Conservation (phyloP, 2,329 filamentous ascomycete species). For the Thyridium curvatum region DNA sequence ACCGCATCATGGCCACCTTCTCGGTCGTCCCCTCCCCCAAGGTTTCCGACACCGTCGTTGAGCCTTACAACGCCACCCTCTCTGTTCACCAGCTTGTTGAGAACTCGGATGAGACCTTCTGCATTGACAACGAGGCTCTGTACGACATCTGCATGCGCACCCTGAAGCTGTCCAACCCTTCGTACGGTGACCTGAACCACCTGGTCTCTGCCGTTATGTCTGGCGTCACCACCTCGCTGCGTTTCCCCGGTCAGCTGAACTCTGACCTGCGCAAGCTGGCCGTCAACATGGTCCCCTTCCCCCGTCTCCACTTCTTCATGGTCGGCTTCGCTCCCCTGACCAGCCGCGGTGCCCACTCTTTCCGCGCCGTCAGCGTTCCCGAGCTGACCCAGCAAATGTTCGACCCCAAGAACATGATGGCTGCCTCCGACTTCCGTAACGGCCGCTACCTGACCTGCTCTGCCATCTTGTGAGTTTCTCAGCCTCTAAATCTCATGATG, state of each 20-base stretch:
- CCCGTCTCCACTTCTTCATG: constrained; percentile 99
- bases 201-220: constrained; percentile 99
- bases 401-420: constrained; percentile 99
- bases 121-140: constrained; percentile 99
- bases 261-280: constrained; percentile 98
- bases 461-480: constrained; percentile 91
- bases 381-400: constrained; percentile 99
- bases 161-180: constrained; percentile 96
- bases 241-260: constrained; percentile 99
- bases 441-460: constrained; percentile 99
- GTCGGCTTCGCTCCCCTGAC: constrained; percentile 98
- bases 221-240: constrained; percentile 94
- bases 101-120: constrained; percentile 99
- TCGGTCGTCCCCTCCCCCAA: constrained; percentile 98
- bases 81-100: constrained; percentile 98
- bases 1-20: constrained; percentile 99
- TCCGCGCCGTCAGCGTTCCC: constrained; percentile 95
- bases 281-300: constrained; percentile 99
- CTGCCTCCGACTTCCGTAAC: constrained; percentile 98
- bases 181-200: constrained; percentile 99
- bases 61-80: constrained; percentile 99
- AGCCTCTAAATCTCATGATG: too few relatives aligned
- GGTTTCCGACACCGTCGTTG: constrained; percentile 98
- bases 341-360: constrained; percentile 76
- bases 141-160: constrained; percentile 99